Base-by-base conservation (phyloP, 176 grass and related monocot species). In the Cocos nucifera region DNA sequence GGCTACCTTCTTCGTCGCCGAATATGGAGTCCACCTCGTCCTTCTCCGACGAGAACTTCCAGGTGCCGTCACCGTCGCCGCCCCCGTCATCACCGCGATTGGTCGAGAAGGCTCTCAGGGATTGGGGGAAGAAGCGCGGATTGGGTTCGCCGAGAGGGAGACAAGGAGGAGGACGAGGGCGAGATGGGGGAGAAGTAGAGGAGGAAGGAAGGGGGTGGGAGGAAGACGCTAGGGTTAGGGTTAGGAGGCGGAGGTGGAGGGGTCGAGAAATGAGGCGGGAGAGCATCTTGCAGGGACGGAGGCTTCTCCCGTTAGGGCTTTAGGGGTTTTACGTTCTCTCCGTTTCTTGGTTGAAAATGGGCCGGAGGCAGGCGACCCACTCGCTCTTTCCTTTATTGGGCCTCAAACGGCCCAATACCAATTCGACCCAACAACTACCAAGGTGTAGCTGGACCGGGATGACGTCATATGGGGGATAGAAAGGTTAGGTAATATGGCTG, bases 11-110 rank as follows among this genome's bases (percentile, higher is more conserved):
- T 1, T 64, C 61, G 32, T 63, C 50, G 0, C 59, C 51, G 51
- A 73, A 73, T 15, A 73, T 15, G 50, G 59, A 73, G 50, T 55
- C 70, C 28, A 22, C 59, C 49, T 63, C 70, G 27, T 63, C 50
- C 3, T n/a, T 14, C 50, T 73, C 59, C 18, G 59, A 19, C 21
- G 70, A 63, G 4, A 73, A 25, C 59, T 55, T 73, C 70, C 70
- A 73, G 59, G 20, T 25, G 10, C 48, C 62, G 8, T 21, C 65
- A 19, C 53, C 63, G 14, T 44, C 35, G 35, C 35, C 35, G 1
- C 14, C 70, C 12, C 35, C 58, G 17, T 56, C 70, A 19, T 23
- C 70, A 18, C 50, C 19, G 3, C 70, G 49, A 10, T 22, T 6
- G 51, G 26, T 21, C 19, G 70, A 73, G 70, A 63, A 73, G 27